Base-by-base conservation (phyloP, 2,329 filamentous ascomycete species). In the Penicillium sp. region DNA sequence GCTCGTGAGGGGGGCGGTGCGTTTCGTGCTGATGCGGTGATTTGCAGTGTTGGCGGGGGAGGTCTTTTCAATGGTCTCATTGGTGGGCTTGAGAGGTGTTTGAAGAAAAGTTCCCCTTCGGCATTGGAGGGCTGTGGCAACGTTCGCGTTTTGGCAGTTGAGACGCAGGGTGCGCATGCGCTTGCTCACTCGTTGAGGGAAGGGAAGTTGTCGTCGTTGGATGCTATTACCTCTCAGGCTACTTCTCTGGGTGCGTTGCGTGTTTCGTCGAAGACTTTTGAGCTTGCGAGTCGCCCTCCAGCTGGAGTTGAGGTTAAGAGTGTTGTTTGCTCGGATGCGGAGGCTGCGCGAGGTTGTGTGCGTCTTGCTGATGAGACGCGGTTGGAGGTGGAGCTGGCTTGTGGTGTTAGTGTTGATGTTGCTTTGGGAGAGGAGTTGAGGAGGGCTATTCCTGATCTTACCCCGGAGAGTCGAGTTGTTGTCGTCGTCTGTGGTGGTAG, bases 1-100 rank as follows among this genome's bases (percentile, higher is more conserved):
- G 49, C 59, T 10, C 44, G 33, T 7, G 34, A 51, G 6, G 33
- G 10, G 14, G 40, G 16, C 1, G 37, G 19, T 1, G 24, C 24
- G 24, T 72, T 73, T 31, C 75, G 77, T 2, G 82, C 89, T 2
- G 86, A 91, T 66, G 88, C 80, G 18, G 79, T 95, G n/a, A 81
- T 92, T 43, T 92, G 88, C 71, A 87, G 81, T 52, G 88, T 92
- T 26, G 91, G 90, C 10, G 90, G 91, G 5, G 91, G 91, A 8
- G 90, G 90, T 0, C 74, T 94, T 18, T 81, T 95, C 43, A 88
- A 86, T 65, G 91, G 91, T 3, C 73, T 94, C 49, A 82, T 89
- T 73, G 77, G 85, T 58, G 89, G 87, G 4, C 73, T 92, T 9
- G 79, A 55, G 59, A 48, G 55, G 34, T 52, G 65, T 51, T 33